Conservation (phyloP, 1,284 basidiomycete genomes). For the Cerioporus squamosus region DNA sequence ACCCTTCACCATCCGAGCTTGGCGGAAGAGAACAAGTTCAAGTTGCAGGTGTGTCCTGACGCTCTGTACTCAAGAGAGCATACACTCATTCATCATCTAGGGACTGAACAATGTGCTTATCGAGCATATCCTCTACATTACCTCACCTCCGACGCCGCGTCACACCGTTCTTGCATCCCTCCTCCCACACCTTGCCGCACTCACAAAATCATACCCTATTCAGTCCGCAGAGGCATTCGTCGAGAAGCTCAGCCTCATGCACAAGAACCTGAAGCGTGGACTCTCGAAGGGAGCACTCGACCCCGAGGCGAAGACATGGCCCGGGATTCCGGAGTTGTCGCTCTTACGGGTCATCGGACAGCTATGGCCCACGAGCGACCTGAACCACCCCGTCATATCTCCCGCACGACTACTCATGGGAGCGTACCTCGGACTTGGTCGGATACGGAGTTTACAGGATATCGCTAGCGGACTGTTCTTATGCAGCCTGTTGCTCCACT, state of each 20-base stretch:
- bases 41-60: constrained; percentile 71
- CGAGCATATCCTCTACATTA: constrained; percentile 86
- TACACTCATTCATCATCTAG: constrained; percentile 41
- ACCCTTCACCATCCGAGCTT: constrained; percentile 92
- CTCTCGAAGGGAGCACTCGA: constrained; percentile 76
- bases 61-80: not conserved
- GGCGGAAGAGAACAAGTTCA: constrained; percentile 89
- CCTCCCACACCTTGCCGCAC: constrained; percentile 81
- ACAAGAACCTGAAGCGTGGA: constrained; percentile 91
- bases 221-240: constrained; percentile 82
- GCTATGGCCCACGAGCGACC: constrained; percentile 94
- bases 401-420: constrained; percentile 90
- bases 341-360: constrained; percentile 82
- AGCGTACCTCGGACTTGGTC: constrained; percentile 87
- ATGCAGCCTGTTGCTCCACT: constrained; percentile 83
- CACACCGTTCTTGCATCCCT: constrained; percentile 70
- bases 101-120: constrained; percentile 83
- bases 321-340: constrained; percentile 81
- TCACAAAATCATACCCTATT: constrained; percentile 84
- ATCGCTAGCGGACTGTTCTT: constrained; percentile 89
- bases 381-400: constrained; percentile 88
- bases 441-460: constrained; percentile 78
- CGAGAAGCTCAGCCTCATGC: constrained; percentile 87
- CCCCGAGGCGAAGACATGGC: constrained; percentile 83
- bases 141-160: constrained; percentile 64